Conservation (phyloP, 2,329 filamentous ascomycete species). For the Ophiostoma ulmi region DNA sequence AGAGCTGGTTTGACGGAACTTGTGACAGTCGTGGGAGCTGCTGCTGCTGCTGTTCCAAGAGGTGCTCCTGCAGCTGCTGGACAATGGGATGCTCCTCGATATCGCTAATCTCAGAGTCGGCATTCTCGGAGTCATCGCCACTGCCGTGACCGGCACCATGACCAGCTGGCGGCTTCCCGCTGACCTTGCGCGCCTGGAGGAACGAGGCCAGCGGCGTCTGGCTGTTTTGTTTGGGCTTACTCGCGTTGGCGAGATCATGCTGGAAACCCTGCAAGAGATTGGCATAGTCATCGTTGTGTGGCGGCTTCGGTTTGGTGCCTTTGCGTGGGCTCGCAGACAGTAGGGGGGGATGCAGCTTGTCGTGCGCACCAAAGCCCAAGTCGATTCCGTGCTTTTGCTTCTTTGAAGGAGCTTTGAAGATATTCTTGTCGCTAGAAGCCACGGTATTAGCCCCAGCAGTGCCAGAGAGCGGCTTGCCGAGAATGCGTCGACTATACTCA, state of each 20-base stretch:
- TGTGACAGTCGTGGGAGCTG: constrained; percentile 9
- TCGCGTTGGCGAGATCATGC: constrained; percentile 35
- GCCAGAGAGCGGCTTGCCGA: constrained; percentile 31
- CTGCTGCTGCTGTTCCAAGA: neutral
- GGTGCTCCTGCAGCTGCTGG: constrained; percentile 16
- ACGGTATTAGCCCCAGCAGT: neutral
- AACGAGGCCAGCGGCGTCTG: constrained; percentile 19
- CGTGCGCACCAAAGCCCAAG: constrained; percentile 52
- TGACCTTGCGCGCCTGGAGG: constrained; percentile 15
- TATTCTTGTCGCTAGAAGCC: neutral
- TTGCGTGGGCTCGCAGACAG: constrained; percentile 31
- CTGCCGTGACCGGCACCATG: neutral
- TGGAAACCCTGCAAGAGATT: constrained; percentile 41
- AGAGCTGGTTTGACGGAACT: neutral
- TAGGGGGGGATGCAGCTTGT: constrained; percentile 41
- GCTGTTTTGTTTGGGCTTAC: constrained; percentile 19
- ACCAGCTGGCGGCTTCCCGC: neutral
- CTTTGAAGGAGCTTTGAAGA: constrained; percentile 17
- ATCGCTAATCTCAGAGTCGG: constrained; percentile 49
- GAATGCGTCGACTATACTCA: constrained; percentile 53
- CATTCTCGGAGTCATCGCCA: constrained; percentile 10
- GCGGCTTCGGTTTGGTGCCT: neutral
- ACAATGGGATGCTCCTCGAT: constrained; percentile 43
- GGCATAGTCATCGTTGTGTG: constrained; percentile 38
- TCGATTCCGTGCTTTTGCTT: constrained; percentile 42